Conservation (phyloP, 352 stramenopile genomes). For the Globisporangium megalacanthum region DNA sequence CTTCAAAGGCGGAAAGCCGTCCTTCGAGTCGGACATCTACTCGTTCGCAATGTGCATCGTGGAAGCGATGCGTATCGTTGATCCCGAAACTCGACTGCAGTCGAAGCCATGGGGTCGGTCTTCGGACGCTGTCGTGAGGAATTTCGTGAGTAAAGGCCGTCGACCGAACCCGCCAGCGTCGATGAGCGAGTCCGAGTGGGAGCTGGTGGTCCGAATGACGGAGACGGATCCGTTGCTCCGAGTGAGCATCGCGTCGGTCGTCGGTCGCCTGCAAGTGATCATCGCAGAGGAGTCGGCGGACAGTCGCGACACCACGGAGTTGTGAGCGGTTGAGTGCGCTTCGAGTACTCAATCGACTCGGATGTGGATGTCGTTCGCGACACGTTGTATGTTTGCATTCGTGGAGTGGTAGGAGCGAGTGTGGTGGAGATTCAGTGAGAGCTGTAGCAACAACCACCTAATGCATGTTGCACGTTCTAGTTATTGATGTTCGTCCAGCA, state of each 20-base stretch:
- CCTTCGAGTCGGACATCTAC: conserved; percentile 6
- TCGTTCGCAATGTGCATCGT: conserved; percentile 4
- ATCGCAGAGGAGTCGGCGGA: background rate
- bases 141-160: background rate
- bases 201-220: background rate
- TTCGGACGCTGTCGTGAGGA: background rate
- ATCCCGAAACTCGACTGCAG: background rate
- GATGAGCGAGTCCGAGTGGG: background rate
- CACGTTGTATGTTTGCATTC: background rate
- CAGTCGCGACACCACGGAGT: background rate
- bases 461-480: no score
- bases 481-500: no score
- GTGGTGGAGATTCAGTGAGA: no score
- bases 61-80: conserved; percentile 1
- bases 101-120: background rate
- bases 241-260: background rate
- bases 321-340: background rate
- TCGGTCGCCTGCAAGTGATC: background rate
- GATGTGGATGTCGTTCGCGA: background rate
- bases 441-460: no score
- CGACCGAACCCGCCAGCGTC: background rate
- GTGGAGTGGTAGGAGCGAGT: background rate
- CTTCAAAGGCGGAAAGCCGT: conserved; percentile 4
- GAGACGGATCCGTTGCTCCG: background rate
- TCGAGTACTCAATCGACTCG: background rate